Conservation (phyloP, 345 rosid species). For the Balakata baccata region DNA sequence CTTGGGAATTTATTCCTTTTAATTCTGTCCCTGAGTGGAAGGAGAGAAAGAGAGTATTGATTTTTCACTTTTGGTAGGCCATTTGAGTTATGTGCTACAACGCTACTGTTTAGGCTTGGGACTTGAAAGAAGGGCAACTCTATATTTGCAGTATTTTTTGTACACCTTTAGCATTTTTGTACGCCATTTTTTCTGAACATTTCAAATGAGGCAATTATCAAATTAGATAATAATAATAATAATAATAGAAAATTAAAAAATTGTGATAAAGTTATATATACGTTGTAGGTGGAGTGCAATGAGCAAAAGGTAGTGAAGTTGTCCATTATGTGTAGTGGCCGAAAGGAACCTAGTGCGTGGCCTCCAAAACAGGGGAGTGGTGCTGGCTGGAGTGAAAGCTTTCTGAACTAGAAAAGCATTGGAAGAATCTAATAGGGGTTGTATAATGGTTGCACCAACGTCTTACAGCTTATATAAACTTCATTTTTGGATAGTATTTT, state of each 20-base stretch:
- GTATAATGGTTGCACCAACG: no score
- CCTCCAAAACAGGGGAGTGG: constrained; percentile 3
- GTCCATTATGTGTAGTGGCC: constrained; percentile 18
- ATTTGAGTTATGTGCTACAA: background rate
- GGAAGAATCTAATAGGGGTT: constrained; percentile 17
- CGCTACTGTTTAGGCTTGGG: background rate
- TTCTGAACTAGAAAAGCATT: background rate
- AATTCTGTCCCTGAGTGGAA: background rate
- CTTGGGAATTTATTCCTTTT: background rate
- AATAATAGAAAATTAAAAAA: background rate
- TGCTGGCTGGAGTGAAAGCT: background rate
- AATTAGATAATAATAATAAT: no score
- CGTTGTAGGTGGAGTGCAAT: constrained; percentile 20
- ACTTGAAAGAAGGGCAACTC: background rate
- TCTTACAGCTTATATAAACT: no score
- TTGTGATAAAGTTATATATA: background rate
- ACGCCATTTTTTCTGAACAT: background rate
- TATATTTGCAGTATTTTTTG: background rate
- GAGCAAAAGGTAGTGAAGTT: constrained; percentile 9
- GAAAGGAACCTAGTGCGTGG: constrained; percentile 16
- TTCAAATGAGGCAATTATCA: background rate
- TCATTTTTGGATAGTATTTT: background rate
- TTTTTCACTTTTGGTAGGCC: background rate
- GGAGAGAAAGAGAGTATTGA: background rate
- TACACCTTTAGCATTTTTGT: background rate